Base-by-base conservation (phyloP, 2,329 filamentous ascomycete species). In the Dactylellina drechsleri region DNA sequence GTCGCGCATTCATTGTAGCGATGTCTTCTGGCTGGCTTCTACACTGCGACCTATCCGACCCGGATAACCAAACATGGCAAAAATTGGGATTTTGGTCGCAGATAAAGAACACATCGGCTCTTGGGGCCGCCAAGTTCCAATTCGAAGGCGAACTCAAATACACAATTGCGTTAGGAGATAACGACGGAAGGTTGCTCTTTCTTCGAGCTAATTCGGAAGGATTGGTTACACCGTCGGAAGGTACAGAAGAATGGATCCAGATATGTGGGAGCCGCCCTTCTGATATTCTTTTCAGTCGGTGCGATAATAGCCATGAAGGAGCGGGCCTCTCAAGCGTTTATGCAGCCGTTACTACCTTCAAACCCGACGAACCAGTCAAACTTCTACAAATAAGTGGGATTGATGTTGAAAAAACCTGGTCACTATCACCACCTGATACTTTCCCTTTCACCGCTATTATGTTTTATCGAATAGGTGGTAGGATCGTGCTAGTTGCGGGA, bases 21-120 rank as follows among this genome's bases (percentile, higher is more conserved):
- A 75, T 64, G 64, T 68, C 71, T 5, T 75, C 64, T 7, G 71
- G 71, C 10, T 75, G 71, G 64, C 45, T 75, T n/a, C 36, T 67
- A 41, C 57, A 68, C 58, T 75, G 64, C 31, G 20, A 60, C n/a
- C 45, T 75, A 41, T 64, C 64, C 6, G 20, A 20, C 13, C 40
- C 61, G 5, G 16, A 31, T 2, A 23, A 47, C 1, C 7, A 68
- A 47, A 45, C 16, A 49, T 75, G 71, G 71, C 47, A 47, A 40
- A 54, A 64, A 10, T 0, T 75, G 13, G 64, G 71, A n/a, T 65
- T 64, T 12, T 75, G 57, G 71, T 52, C 64, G 2, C 71, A 68
- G 26, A 65, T 60, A 36, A 64, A 41, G 28, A 68, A 68, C 16
- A 20, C 43, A n/a, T 67, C 71, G 10, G 64, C 71, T 3, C 60